These are phyloP conservation scores for Suillus hirtellus DNA, from an alignment of 768 basidiomycete genomes.

Conservation along the genomic window DNA sequence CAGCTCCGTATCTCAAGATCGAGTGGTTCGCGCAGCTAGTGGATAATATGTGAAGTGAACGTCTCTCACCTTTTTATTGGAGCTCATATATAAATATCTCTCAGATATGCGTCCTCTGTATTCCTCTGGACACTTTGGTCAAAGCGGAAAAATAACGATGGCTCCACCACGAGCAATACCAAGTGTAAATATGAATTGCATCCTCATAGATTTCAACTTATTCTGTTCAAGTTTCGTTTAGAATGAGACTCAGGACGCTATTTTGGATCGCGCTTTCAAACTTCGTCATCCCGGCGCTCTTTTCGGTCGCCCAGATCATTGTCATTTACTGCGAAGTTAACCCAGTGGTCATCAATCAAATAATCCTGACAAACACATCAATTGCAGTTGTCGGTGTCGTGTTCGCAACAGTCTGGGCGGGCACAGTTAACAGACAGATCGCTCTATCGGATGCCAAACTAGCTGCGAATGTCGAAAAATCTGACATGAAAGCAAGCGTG, in stretches of 20 bases:
- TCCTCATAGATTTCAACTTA: not conserved
- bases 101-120: constrained; percentile 26
- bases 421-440: constrained; percentile 11
- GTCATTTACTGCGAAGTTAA: constrained; percentile 30
- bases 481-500: not conserved
- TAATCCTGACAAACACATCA: constrained; percentile 31
- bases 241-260: constrained; percentile 25
- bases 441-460: not conserved
- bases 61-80: not conserved
- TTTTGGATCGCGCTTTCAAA: constrained; percentile 34
- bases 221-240: constrained; percentile 19
- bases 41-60: constrained; percentile 29
- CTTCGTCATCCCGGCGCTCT: constrained; percentile 32
- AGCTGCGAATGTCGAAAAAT: constrained; percentile 1
- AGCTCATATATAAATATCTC: not conserved
- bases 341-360: constrained; percentile 23
- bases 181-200: constrained; percentile 19
- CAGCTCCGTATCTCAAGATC: constrained; percentile 32
- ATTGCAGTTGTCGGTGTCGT: constrained; percentile 35
- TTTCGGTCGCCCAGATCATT: constrained; percentile 31
- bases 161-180: constrained; percentile 16
- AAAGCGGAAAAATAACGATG: constrained; percentile 13
- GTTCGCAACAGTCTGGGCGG: constrained; percentile 35
- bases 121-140: constrained; percentile 31
- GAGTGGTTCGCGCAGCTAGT: constrained; percentile 33